A percentile compares a stretch with the other conserved stretches of the same genome.
These are phyloP conservation scores for Sporothrix dimorphospora DNA, from an alignment of 2,329 filamentous ascomycete species.

Conservation along the genomic window DNA sequence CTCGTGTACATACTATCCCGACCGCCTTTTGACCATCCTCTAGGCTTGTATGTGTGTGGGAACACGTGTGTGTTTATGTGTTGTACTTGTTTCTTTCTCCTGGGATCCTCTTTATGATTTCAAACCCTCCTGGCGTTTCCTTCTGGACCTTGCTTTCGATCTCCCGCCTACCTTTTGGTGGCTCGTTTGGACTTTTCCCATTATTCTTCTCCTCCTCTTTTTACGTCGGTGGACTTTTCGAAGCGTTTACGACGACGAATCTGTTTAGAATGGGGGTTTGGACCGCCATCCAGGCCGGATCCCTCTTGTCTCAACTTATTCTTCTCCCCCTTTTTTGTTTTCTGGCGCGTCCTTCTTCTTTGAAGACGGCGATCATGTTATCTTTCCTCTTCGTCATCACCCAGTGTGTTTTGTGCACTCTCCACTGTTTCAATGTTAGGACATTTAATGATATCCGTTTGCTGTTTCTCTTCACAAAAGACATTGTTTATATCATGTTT, in stretches of 20 bases:
- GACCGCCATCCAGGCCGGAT: neutral
- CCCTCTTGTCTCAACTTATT: neutral
- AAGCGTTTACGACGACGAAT: conserved; percentile 20
- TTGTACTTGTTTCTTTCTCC: neutral
- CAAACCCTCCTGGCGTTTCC: neutral
- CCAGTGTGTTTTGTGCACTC: conserved; percentile 7
- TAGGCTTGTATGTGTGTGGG: neutral
- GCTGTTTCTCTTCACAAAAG: conserved; percentile 31
- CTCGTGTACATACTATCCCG: conserved; percentile 24
- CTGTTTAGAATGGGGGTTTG: neutral
- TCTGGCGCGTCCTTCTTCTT: neutral
- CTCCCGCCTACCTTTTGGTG: neutral
- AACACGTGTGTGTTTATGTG: neutral
- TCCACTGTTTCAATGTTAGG: conserved; percentile 35
- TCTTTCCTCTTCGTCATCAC: neutral
- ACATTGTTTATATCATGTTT: neutral
- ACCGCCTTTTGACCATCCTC: neutral
- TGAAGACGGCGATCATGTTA: neutral
- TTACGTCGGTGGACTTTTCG: neutral
- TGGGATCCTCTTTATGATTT: conserved; percentile 1
- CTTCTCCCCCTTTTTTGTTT: neutral
- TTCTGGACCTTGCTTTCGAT: neutral
- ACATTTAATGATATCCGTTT: conserved; percentile 42
- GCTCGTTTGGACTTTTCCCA: neutral
- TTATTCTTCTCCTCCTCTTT: neutral